phyloP scores from a whole-genome alignment of 108 stramenopile genomes.

The Fistulifera solaris region DNA sequence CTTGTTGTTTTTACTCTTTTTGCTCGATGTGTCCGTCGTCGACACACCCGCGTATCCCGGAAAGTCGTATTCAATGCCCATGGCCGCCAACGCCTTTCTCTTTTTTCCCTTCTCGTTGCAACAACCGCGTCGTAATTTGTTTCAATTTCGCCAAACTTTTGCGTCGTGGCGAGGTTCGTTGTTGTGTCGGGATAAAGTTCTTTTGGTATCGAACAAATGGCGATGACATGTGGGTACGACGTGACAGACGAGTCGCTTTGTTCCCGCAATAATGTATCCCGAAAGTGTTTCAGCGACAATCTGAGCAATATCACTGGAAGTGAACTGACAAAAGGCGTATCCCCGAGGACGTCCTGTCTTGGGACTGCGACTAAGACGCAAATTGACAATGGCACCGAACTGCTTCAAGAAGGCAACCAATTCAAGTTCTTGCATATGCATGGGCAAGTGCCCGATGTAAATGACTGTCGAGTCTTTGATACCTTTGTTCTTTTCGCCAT shows the following conservation, averaged over 20 bases:
- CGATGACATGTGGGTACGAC: slow-evolving; percentile 49
- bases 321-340: slow-evolving; percentile 94
- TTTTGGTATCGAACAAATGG: slow-evolving; percentile 29
- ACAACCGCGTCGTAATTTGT: slow-evolving; percentile 52
- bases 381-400: slow-evolving; percentile 82
- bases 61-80: slow-evolving; percentile 87
- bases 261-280: slow-evolving; percentile 83
- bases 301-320: slow-evolving; percentile 62
- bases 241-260: slow-evolving; percentile 85
- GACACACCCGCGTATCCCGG: slow-evolving; percentile 61
- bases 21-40: too few species aligned
- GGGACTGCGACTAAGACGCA: slow-evolving; percentile 77
- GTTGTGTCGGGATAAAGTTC: slow-evolving; percentile 16
- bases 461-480: slow-evolving; percentile 59
- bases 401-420: slow-evolving; percentile 84
- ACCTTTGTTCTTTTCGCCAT: slow-evolving; percentile 10
- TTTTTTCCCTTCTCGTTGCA: slow-evolving; percentile 63
- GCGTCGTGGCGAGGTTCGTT: slow-evolving; percentile 17
- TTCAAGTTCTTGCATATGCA: slow-evolving; percentile 90
- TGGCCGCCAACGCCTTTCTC: slow-evolving; percentile 42
- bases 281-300: slow-evolving; percentile 95
- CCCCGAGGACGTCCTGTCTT: slow-evolving; percentile 81
- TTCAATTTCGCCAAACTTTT: slow-evolving; percentile 37
- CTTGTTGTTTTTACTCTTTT: too few species aligned
- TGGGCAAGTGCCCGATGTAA: slow-evolving; percentile 94